phyloP scores from a whole-genome alignment of 78 protist species.

The Chrysochromulina parva region DNA sequence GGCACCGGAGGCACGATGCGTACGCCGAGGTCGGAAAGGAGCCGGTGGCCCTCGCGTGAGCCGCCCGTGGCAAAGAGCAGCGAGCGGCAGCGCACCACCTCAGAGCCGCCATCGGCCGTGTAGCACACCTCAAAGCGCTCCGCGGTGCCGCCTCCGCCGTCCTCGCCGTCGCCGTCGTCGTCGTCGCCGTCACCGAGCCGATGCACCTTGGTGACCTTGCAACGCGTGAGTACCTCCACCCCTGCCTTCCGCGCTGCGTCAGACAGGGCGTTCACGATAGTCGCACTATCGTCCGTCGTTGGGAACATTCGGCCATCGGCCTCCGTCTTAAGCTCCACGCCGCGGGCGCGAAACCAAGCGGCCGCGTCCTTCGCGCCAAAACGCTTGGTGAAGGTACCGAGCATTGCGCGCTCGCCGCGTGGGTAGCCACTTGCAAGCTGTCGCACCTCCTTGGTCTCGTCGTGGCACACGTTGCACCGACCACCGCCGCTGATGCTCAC shows the following conservation, averaged over 20 bases:
- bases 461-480: conserved; percentile 47
- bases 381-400: neutral
- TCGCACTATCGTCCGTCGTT: neutral
- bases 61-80: neutral
- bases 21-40: no score
- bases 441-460: neutral
- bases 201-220: neutral
- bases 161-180: neutral
- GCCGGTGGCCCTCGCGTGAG: no score
- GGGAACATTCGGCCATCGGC: conserved; percentile 32
- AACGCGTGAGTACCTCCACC: neutral
- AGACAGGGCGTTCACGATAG: neutral
- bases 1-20: neutral
- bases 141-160: no score
- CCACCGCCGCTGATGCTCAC: conserved; percentile 45
- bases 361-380: neutral
- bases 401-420: neutral
- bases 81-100: neutral
- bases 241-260: neutral
- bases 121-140: no score
- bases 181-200: neutral
- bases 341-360: neutral
- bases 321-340: neutral
- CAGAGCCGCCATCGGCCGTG: no score
- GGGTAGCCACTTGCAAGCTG: neutral